Conservation (phyloP, 768 basidiomycete genomes). For the Psilocybe subaeruginosa region DNA sequence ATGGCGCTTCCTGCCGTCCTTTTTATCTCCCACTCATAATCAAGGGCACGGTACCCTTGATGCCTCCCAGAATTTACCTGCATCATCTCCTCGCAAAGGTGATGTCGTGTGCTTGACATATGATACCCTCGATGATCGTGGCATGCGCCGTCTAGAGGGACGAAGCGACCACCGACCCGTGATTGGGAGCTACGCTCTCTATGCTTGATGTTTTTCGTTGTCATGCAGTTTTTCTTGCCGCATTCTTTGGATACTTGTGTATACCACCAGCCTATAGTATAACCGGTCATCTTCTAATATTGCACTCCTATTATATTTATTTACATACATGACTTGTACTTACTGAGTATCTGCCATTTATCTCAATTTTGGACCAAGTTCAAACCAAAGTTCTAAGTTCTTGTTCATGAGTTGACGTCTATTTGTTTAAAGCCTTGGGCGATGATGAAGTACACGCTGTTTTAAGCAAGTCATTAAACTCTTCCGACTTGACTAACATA, state of each 20-base stretch:
- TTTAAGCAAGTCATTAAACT: neutral
- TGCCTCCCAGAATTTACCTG: conserved; percentile 10
- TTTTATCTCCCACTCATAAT: conserved; percentile 40
- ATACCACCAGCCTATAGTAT: conserved; percentile 4
- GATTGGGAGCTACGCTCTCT: conserved; percentile 76
- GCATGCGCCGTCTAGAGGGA: conserved; percentile 76
- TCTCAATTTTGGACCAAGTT: neutral
- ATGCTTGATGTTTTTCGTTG: conserved; percentile 39
- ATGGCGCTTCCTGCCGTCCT: conserved; percentile 56
- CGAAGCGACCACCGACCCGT: conserved; percentile 86
- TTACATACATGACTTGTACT: neutral
- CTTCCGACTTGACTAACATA: neutral
- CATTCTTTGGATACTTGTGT: neutral
- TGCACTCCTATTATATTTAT: neutral
- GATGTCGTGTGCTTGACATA: conserved; percentile 78
- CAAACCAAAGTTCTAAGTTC: neutral
- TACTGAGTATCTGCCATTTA: neutral
- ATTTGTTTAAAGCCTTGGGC: neutral
- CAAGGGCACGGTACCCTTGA: conserved; percentile 5
- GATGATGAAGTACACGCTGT: neutral
- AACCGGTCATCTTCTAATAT: neutral
- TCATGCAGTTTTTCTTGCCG: neutral
- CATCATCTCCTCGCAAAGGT: conserved; percentile 50
- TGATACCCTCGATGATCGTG: conserved; percentile 71
- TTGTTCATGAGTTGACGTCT: neutral